phyloP scores from a whole-genome alignment of 495 filamentous ascomycete genomes.

The Penicillium bialowiezense region DNA sequence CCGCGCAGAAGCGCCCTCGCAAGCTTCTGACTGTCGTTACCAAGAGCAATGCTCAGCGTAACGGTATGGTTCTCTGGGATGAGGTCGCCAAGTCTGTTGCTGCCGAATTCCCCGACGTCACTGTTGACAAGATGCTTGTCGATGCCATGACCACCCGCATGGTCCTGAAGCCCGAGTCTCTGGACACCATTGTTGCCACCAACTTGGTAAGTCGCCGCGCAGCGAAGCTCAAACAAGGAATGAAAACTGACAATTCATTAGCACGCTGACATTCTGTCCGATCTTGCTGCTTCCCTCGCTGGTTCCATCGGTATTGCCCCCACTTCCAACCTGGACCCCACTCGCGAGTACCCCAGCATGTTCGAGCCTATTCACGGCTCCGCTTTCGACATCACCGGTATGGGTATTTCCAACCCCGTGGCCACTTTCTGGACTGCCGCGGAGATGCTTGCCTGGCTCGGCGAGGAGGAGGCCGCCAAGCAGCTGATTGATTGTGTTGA shows the following conservation, averaged over 20 bases:
- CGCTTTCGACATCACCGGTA: constrained; percentile 71
- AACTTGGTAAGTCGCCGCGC: constrained; percentile 39
- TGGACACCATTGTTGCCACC: constrained; percentile 57
- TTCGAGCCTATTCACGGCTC: constrained; percentile 68
- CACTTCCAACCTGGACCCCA: constrained; percentile 64
- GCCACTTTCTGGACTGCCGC: constrained; percentile 67
- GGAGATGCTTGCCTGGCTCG: constrained; percentile 68
- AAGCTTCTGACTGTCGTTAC: constrained; percentile 57
- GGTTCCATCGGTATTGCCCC: constrained; percentile 58
- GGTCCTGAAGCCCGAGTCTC: constrained; percentile 50
- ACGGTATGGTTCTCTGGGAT: constrained; percentile 60
- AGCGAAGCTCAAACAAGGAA: too few species aligned
- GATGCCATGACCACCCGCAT: constrained; percentile 59
- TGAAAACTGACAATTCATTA: constrained; percentile 9
- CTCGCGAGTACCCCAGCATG: constrained; percentile 57
- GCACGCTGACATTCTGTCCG: constrained; percentile 57
- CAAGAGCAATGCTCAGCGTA: constrained; percentile 57
- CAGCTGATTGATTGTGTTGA: constrained; percentile 58
- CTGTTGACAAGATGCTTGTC: constrained; percentile 56
- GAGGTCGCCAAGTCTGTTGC: constrained; percentile 46
- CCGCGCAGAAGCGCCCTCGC: constrained; percentile 40
- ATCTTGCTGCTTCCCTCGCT: constrained; percentile 56
- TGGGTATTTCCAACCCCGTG: constrained; percentile 69
- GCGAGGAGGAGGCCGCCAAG: constrained; percentile 52
- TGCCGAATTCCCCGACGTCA: constrained; percentile 51